Conservation (phyloP, 805 yeast genomes). For the Wickerhamomyces chambardii region DNA sequence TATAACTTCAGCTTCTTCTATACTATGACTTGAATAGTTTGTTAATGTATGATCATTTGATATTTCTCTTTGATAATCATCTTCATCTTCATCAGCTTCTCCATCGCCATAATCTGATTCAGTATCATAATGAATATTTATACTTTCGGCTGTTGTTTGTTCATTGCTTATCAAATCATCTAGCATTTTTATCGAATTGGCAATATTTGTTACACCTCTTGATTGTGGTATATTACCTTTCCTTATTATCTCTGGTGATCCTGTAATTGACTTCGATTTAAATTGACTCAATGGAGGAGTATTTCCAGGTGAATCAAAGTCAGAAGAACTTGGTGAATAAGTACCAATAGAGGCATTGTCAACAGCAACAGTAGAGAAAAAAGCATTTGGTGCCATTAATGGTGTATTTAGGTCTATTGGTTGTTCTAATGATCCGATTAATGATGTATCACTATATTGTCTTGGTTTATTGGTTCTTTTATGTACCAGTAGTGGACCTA, state of each 20-base stretch:
- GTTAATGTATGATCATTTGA: too few relatives aligned
- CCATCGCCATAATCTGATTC: constrained; percentile 6
- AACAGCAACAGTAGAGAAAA: constrained; percentile 18
- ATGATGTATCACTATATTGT: constrained; percentile 8
- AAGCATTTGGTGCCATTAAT: constrained; percentile 18
- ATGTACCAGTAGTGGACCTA: constrained; percentile 11
- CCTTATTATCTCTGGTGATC: constrained; percentile 6
- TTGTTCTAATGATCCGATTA: constrained; percentile 6
- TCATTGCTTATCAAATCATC: constrained; percentile 22
- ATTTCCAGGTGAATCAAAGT: constrained; percentile 29
- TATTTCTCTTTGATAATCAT: constrained; percentile 7
- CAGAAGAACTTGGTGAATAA: constrained; percentile 36
- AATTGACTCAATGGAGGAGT: constrained; percentile 11
- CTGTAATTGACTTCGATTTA: constrained; percentile 3
- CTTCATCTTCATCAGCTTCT: background rate
- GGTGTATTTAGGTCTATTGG: constrained; percentile 5
- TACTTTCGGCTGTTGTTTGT: constrained; percentile 6
- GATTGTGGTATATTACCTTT: constrained; percentile 27
- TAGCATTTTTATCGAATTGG: constrained; percentile 25
- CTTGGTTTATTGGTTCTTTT: constrained; percentile 7
- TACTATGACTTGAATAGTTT: too few relatives aligned
- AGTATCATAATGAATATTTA: constrained; percentile 6
- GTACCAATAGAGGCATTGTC: constrained; percentile 33
- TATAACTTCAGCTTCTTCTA: too few relatives aligned
- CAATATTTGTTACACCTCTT: constrained; percentile 29